These are phyloP conservation scores for Fusarium brachygibbosum DNA, from an alignment of 2,329 filamentous ascomycete species.

Conservation along the genomic window DNA sequence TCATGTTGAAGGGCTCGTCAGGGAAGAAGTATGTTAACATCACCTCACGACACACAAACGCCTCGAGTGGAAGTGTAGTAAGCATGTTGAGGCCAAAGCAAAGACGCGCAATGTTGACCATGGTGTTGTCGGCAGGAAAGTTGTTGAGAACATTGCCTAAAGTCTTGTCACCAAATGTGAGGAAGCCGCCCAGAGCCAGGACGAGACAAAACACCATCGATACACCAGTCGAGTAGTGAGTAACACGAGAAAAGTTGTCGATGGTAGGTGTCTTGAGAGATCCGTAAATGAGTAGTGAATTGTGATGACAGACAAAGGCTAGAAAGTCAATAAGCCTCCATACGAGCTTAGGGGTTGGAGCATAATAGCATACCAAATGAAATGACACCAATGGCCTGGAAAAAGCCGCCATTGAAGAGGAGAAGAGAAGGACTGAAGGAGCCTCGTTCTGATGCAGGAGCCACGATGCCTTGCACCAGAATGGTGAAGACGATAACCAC, in stretches of 20 bases:
- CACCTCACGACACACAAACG: conserved; percentile 96
- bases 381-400: conserved; percentile 97
- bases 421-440: conserved; percentile 77
- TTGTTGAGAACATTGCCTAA: conserved; percentile 98
- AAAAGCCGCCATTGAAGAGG: conserved; percentile 87
- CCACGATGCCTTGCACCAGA: conserved; percentile 82
- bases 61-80: conserved; percentile 94
- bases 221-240: conserved; percentile 90
- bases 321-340: not conserved
- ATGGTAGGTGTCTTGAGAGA: conserved; percentile 94
- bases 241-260: conserved; percentile 92
- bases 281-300: conserved; percentile 96
- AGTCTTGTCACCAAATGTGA: conserved; percentile 93
- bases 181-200: conserved; percentile 90
- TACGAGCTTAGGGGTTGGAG: not conserved
- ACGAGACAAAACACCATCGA: conserved; percentile 92
- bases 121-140: conserved; percentile 88
- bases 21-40: conserved; percentile 88
- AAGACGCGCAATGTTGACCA: conserved; percentile 94
- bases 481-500: conserved; percentile 88
- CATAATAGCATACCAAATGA: conserved; percentile 81
- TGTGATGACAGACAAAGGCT: conserved; percentile 85
- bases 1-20: conserved; percentile 81
- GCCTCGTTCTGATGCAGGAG: conserved; percentile 79
- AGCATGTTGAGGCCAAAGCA: conserved; percentile 99